Conservation (phyloP, 2,329 filamentous ascomycete genomes). For the Ceratocystis destructans region DNA sequence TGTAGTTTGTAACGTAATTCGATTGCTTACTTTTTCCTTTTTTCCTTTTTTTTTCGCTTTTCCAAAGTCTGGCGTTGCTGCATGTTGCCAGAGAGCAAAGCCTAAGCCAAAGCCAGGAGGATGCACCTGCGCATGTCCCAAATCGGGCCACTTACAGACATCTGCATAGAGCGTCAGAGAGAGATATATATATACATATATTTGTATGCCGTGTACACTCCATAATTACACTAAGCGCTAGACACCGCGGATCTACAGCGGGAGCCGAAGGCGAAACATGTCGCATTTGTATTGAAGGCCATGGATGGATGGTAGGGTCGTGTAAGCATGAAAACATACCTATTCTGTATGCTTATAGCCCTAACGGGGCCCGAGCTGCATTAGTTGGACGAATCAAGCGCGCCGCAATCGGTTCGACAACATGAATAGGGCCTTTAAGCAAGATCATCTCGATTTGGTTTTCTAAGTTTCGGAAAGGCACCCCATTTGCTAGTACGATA, state of each 20-base stretch:
- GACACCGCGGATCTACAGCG: slow-evolving; percentile 62
- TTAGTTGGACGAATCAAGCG: too few relatives aligned
- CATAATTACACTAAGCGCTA: slow-evolving; percentile 52
- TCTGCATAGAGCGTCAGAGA: slow-evolving; percentile 20
- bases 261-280: slow-evolving; percentile 66
- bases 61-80: not conserved
- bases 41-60: not conserved
- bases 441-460: too few relatives aligned
- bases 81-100: slow-evolving; percentile 7
- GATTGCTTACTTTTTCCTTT: not conserved
- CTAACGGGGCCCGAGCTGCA: too few relatives aligned
- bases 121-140: slow-evolving; percentile 63
- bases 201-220: slow-evolving; percentile 35
- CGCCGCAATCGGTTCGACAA: too few relatives aligned
- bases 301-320: slow-evolving; percentile 41
- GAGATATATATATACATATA: slow-evolving; percentile 23
- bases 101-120: slow-evolving; percentile 42
- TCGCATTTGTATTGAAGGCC: slow-evolving; percentile 65
- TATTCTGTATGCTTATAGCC: too few relatives aligned
- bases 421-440: too few relatives aligned
- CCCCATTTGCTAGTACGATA: too few relatives aligned
- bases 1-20: not conserved
- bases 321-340: too few relatives aligned
- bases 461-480: too few relatives aligned
- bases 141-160: slow-evolving; percentile 39